Evolutionary conservation across 371 early-diverging fungal genomes (phyloP).

Genomic region (Apophysomyces elegans): DNA sequence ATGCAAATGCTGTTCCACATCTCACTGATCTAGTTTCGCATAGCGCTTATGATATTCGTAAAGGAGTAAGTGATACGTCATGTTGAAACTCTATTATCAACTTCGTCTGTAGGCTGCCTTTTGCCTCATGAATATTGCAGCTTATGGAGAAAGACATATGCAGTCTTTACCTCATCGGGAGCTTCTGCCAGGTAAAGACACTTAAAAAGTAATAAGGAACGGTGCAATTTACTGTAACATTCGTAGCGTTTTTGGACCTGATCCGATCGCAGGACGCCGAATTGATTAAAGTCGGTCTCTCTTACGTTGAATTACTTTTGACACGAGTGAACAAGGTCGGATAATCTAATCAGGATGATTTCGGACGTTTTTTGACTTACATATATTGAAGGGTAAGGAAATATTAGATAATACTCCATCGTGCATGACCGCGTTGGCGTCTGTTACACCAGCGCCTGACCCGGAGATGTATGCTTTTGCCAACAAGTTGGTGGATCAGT

Average conservation of each 20-base stretch:
- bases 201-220: not conserved
- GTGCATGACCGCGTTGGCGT: slow-evolving; percentile 23
- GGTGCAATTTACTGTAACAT: not conserved
- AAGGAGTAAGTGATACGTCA: slow-evolving; percentile 51
- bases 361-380: not conserved
- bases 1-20: slow-evolving; percentile 55
- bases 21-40: slow-evolving; percentile 52
- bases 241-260: slow-evolving; percentile 48
- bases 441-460: slow-evolving; percentile 29
- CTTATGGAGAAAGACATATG: slow-evolving; percentile 54
- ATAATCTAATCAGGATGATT: not conserved
- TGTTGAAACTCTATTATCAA: not conserved
- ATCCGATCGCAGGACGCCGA: slow-evolving; percentile 55
- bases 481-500: slow-evolving; percentile 28
- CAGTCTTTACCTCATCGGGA: slow-evolving; percentile 48
- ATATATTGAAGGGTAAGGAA: slow-evolving; percentile 23
- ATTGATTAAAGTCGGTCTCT: slow-evolving; percentile 49
- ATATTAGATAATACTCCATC: slow-evolving; percentile 24
- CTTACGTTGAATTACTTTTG: slow-evolving; percentile 53
- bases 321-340: slow-evolving; percentile 28
- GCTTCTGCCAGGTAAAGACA: slow-evolving; percentile 46
- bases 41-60: slow-evolving; percentile 66
- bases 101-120: slow-evolving; percentile 50
- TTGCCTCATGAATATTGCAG: slow-evolving; percentile 56
- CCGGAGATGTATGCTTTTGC: slow-evolving; percentile 29